A percentile compares a stretch with the other conserved stretches of the same genome.
These are phyloP conservation scores for Trichoderma virens DNA, from an alignment of 495 filamentous ascomycete species.

Conservation along the genomic window DNA sequence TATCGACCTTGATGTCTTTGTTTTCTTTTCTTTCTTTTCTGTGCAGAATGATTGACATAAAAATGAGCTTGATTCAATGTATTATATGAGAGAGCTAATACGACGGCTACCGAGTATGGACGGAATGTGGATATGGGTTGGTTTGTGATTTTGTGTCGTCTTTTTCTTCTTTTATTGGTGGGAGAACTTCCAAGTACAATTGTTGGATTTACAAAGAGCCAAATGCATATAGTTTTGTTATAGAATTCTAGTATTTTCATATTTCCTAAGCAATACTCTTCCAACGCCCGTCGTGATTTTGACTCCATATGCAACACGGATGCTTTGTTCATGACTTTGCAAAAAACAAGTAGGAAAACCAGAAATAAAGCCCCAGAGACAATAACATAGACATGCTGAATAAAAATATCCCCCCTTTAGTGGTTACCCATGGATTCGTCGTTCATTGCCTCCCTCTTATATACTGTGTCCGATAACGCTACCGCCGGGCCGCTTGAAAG, in stretches of 20 bases:
- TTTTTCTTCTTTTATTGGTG: too few species aligned
- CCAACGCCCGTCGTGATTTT: background rate
- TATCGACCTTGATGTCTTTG: background rate
- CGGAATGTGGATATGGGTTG: background rate
- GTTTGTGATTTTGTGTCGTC: background rate
- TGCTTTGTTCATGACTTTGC: background rate
- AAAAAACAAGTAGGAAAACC: background rate
- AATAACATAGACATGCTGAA: background rate
- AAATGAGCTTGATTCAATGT: background rate
- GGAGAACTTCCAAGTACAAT: too few species aligned
- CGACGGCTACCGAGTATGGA: background rate
- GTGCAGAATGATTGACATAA: background rate
- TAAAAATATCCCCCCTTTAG: background rate
- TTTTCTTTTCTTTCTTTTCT: background rate
- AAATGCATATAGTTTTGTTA: too few species aligned
- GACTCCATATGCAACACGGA: background rate
- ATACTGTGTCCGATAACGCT: slow-evolving; percentile 1
- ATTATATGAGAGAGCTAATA: background rate
- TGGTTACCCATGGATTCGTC: background rate
- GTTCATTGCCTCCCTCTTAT: background rate
- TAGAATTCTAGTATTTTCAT: too few species aligned
- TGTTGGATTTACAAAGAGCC: too few species aligned
- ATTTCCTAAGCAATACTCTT: too few species aligned
- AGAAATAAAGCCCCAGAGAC: background rate
- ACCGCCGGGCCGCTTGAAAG: slow-evolving; percentile 40